Base-by-base conservation (phyloP, 768 basidiomycete genomes). In the Boletus pseudo-olivaceus region DNA sequence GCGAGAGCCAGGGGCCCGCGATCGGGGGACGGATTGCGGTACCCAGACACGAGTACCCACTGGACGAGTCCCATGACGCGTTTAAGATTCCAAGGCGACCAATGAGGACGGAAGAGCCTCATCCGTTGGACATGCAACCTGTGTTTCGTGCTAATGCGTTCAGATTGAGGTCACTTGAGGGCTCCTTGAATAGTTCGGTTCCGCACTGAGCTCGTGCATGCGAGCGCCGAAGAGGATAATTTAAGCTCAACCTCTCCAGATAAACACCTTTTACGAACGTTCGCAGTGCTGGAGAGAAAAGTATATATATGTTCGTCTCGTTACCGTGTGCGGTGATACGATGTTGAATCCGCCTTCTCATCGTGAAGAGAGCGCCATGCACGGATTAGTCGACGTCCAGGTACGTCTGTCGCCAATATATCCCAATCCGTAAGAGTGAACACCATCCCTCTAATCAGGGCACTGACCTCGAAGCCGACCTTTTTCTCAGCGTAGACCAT, bases 51-150 rank as follows among this genome's bases (percentile, higher is more conserved):
- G 38, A 26, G n/a, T 27, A 42, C 45, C 27, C 50, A 51, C 43
- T 35, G 44, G 23, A 38, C 47, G 23, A 29, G 11, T 27, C 55
- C 27, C 55, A 27, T 51, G 62, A 54, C 41, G 7, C 6, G 43
- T n/a, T 41, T 5, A 35, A 42, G n/a, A 14, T 17, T 12, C 14
- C 5, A 41, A 47, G 40, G 17, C 2, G 33, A 17, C 30, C 10
- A 23, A 10, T 4, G 17, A 30, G 23, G 7, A n/a, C 3, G 34
- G 8, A 27, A 29, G 19, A 42, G n/a, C 2, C 32, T 7, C 33
- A 7, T 32, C 27, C 4, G 29, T 15, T 27, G 39, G 27, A 19
- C 32, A 37, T 37, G 35, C 17, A 7, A 7, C 14, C 35, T 17
- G 26, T n/a, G 46, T 14, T n/a, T 56, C 27, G 35, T 47, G 46